Base-by-base conservation (phyloP, 805 yeast species). In the Suhomyces faveliae region DNA sequence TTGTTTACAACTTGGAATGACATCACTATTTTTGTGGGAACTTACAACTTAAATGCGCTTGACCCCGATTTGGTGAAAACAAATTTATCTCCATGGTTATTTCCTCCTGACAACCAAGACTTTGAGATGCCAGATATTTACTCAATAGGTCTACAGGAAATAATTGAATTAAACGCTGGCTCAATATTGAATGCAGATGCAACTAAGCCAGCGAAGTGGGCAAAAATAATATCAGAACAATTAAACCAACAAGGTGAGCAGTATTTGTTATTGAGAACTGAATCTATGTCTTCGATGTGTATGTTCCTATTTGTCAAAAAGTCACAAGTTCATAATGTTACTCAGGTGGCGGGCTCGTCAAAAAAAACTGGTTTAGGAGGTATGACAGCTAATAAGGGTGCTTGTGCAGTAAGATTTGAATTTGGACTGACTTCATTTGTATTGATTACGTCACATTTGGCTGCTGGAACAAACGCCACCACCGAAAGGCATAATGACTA, bases 321-420 rank as follows among this genome's bases (percentile, higher is more conserved):
- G 37, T 63, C 72, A 1, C 78, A 80, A 48, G 59, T 78, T 4
- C 68, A 51, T 8, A 49, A 67, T 35, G 83, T 94, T 3, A 87
- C 88, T 11, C 85, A 86, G 59, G 97, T 94, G 4, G 91, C 90
- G 56, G 97, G 97, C n/a, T 79, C 91, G n/a, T 79, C 87, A 10
- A 92, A 91, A 59, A 92, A 92, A 66, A 92, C 98, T 0, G 99
- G 98, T 0, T 72, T 94, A 46, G 97, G 97, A 33, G 99, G 99
- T 40, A 92, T 94, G 71, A 82, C 98, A 0, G 99, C 97, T 13
- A 92, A 94, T 64, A 92, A 92, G 65, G 99, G 99, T 40, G 97
- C 95, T 3, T 95, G 91, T 51, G 97, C 96, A 0, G 89, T 94
- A 12, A 77, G 97, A 51, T 87, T 92, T 67, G 81, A 85, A 43